Conservation (phyloP, 768 basidiomycete genomes). For the Tylopilus intermedius region DNA sequence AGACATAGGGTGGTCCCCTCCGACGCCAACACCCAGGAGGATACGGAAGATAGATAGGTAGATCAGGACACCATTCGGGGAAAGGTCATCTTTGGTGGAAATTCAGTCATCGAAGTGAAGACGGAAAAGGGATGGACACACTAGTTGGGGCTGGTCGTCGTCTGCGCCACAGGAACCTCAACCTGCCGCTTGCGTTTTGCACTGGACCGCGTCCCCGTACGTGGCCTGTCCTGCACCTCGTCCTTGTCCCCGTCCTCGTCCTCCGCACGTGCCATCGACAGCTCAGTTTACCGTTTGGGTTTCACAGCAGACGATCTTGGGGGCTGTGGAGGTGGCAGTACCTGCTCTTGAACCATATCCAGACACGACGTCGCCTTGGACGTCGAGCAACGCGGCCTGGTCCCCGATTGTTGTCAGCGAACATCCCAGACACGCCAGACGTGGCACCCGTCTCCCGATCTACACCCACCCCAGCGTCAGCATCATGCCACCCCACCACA, state of each 20-base stretch:
- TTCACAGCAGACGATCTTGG: conserved; percentile 4
- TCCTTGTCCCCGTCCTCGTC: too few relatives aligned
- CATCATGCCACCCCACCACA: conserved; percentile 13
- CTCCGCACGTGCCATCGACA: neutral
- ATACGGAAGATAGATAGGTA: conserved; percentile 67
- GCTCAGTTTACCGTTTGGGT: conserved; percentile 11
- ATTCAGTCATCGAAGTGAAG: neutral
- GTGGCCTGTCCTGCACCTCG: too few relatives aligned
- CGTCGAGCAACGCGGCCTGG: conserved; percentile 16
- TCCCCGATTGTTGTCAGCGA: conserved; percentile 8
- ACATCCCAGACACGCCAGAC: conserved; percentile 12
- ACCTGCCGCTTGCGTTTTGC: neutral
- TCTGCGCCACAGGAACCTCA: too few relatives aligned
- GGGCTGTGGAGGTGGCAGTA: neutral
- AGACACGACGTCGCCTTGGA: conserved; percentile 6
- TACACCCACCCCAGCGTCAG: neutral
- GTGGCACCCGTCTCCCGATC: conserved; percentile 8
- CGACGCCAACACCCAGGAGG: conserved; percentile 71
- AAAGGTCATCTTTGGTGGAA: conserved; percentile 38
- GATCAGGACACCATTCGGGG: conserved; percentile 49
- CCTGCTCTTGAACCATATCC: neutral
- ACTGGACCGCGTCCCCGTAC: neutral
- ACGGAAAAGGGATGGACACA: conserved; percentile 10
- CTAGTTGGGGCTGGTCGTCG: conserved; percentile 47
- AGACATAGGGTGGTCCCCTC: conserved; percentile 78